Conservation (phyloP, 2,329 filamentous ascomycete species). For the Biscogniauxia mediterranea region DNA sequence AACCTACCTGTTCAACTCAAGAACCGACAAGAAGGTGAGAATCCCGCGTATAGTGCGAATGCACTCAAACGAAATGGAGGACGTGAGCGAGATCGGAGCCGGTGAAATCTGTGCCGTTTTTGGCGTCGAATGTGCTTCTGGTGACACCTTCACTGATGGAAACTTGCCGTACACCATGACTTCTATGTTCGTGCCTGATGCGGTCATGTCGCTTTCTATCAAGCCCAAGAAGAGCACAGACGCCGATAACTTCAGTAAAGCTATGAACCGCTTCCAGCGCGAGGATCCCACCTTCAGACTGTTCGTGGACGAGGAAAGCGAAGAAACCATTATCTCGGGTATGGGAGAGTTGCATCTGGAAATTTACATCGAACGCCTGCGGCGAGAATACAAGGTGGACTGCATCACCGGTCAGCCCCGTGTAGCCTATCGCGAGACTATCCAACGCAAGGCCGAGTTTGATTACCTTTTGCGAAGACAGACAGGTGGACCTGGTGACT, state of each 20-base stretch:
- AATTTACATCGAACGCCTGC: constrained; percentile 96
- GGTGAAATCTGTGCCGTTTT: constrained; percentile 99
- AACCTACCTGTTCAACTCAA: constrained; percentile 87
- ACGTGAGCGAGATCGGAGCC: constrained; percentile 86
- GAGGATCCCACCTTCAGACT: constrained; percentile 98
- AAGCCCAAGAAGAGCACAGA: constrained; percentile 93
- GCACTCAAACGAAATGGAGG: constrained; percentile 99
- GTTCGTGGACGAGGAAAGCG: constrained; percentile 84
- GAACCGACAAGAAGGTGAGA: constrained; percentile 93
- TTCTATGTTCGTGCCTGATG: constrained; percentile 96
- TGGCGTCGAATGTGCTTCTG: constrained; percentile 94
- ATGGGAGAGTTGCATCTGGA: constrained; percentile 98
- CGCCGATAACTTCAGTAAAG: constrained; percentile 92
- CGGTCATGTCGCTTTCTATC: constrained; percentile 97
- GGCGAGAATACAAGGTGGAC: constrained; percentile 94
- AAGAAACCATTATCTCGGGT: constrained; percentile 96
- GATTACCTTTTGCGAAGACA: constrained; percentile 96
- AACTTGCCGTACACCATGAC: constrained; percentile 91
- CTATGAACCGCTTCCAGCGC: constrained; percentile 97
- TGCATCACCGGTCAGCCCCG: constrained; percentile 95
- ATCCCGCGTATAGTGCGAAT: constrained; percentile 97
- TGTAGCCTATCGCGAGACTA: constrained; percentile 94
- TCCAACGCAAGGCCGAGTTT: constrained; percentile 76
- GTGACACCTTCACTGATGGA: constrained; percentile 97
- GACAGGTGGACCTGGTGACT: constrained; percentile 92